These are phyloP conservation scores for Talaromyces sp. DNA, from an alignment of 2,329 filamentous ascomycete species.

Conservation along the genomic window DNA sequence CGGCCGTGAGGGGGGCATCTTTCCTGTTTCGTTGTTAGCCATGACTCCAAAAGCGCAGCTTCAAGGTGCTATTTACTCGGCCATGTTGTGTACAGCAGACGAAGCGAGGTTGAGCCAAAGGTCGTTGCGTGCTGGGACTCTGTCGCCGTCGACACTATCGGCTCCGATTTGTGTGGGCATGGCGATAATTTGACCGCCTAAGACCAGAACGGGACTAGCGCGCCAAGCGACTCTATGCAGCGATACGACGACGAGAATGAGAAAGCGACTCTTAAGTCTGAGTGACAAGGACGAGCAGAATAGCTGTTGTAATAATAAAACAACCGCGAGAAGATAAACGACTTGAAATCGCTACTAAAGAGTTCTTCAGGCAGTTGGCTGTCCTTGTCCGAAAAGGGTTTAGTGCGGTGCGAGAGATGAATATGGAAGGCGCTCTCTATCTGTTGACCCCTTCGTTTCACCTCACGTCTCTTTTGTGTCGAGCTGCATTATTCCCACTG, in stretches of 20 bases:
- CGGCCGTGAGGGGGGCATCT: slow-evolving; percentile 72
- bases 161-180: slow-evolving; percentile 27
- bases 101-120: slow-evolving; percentile 14
- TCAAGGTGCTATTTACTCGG: slow-evolving; percentile 20
- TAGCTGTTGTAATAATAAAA: not conserved
- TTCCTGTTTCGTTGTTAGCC: slow-evolving; percentile 37
- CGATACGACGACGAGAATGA: not conserved
- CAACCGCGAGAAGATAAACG: not conserved
- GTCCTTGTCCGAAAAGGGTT: not conserved
- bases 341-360: not conserved
- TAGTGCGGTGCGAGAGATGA: not conserved
- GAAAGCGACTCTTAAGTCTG: not conserved
- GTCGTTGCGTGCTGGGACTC: slow-evolving; percentile 10
- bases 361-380: not conserved
- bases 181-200: slow-evolving; percentile 24
- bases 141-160: slow-evolving; percentile 9
- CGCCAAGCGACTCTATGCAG: slow-evolving; percentile 17
- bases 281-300: not conserved
- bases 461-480: not conserved
- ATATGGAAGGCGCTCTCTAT: not conserved
- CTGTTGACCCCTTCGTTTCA: not conserved
- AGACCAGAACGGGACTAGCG: slow-evolving; percentile 18
- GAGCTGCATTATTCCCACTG: not conserved
- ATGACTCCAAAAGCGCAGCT: not conserved
- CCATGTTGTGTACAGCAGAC: slow-evolving; percentile 24